Conservation (phyloP, 192 early-diverging fungal genomes). For the Globomyces pollinis-pini region DNA sequence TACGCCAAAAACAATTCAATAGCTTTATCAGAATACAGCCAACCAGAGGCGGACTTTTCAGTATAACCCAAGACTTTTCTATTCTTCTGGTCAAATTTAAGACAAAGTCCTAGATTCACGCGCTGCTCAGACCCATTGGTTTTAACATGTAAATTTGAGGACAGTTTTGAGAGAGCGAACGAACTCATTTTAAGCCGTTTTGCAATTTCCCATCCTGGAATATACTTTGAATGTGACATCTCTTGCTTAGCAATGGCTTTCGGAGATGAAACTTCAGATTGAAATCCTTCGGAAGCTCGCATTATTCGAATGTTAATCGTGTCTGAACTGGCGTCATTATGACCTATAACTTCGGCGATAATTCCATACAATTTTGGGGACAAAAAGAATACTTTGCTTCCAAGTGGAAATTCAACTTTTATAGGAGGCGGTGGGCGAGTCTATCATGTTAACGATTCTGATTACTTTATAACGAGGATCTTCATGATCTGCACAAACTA, state of each 20-base stretch:
- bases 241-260: conserved; percentile 22
- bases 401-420: conserved; percentile 62
- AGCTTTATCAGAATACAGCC: conserved; percentile 82
- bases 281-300: conserved; percentile 11
- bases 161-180: conserved; percentile 73
- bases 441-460: too few relatives aligned
- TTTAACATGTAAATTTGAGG: conserved; percentile 70
- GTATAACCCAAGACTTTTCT: conserved; percentile 87
- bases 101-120: conserved; percentile 71
- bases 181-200: conserved; percentile 56
- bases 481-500: conserved; percentile 17
- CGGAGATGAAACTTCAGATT: conserved; percentile 18
- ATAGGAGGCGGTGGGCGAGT: conserved; percentile 59
- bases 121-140: conserved; percentile 51
- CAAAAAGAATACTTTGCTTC: conserved; percentile 72
- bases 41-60: conserved; percentile 61
- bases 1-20: conserved; percentile 67
- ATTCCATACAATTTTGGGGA: conserved; percentile 67
- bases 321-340: conserved; percentile 24
- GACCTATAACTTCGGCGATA: conserved; percentile 57
- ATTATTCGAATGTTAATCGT: not conserved
- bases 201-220: conserved; percentile 59
- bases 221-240: conserved; percentile 32
- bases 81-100: conserved; percentile 84
- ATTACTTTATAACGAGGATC: conserved; percentile 38